These are phyloP conservation scores for Otatea glauca DNA, from an alignment of 176 grass and related monocot species.

Conservation along the genomic window DNA sequence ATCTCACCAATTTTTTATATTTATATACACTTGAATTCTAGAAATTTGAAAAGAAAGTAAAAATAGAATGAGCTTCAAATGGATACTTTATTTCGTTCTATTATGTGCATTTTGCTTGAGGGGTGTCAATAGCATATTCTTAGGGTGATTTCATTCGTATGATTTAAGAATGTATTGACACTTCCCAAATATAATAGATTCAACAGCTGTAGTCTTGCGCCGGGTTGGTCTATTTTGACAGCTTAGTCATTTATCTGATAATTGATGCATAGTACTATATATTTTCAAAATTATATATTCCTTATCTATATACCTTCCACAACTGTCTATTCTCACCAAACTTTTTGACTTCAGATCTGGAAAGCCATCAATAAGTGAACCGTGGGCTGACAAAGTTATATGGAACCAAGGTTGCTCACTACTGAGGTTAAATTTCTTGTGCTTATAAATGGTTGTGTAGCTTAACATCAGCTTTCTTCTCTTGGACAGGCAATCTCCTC, in stretches of 20 bases:
- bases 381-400: conserved; percentile 88
- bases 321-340: conserved; percentile 10
- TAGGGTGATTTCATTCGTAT: neutral
- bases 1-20: neutral
- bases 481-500: conserved; percentile 72
- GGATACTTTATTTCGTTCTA: neutral
- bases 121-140: neutral
- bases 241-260: neutral
- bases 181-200: too few species aligned
- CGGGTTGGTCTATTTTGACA: neutral
- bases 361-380: conserved; percentile 75
- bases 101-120: neutral
- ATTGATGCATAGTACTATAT: neutral
- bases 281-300: neutral
- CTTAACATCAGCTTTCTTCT: conserved; percentile 42
- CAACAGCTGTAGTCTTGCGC: neutral
- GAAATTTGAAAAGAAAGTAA: neutral
- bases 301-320: too few species aligned
- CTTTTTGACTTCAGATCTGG: conserved; percentile 68
- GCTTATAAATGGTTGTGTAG: conserved; percentile 1
- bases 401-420: conserved; percentile 78
- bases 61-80: neutral
- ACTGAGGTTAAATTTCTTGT: conserved; percentile 29
- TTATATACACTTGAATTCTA: neutral
- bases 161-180: neutral